Conservation (phyloP, 2,329 filamentous ascomycete genomes). For the Dissoconium aciculare region DNA sequence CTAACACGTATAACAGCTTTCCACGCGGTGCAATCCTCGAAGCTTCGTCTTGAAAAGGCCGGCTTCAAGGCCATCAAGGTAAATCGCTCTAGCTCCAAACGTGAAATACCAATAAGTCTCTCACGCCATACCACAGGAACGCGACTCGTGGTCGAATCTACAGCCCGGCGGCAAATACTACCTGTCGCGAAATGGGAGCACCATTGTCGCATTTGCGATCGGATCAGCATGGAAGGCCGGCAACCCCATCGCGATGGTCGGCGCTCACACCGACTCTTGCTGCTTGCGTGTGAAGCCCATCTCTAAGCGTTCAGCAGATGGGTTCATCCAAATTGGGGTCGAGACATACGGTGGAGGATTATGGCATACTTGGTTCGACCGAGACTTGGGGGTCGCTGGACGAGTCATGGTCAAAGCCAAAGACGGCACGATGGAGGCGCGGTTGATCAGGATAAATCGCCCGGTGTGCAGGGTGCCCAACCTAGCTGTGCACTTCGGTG, state of each 20-base stretch:
- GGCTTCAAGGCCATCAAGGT: conserved; percentile 76
- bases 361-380: conserved; percentile 97
- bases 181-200: conserved; percentile 82
- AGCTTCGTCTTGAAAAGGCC: conserved; percentile 59
- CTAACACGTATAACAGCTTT: conserved; percentile 67
- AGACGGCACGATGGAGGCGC: conserved; percentile 62
- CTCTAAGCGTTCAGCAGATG: conserved; percentile 71
- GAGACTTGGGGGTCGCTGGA: conserved; percentile 80
- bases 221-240: conserved; percentile 83
- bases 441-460: conserved; percentile 76
- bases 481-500: conserved; percentile 83
- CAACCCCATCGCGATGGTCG: conserved; percentile 81
- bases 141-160: conserved; percentile 72
- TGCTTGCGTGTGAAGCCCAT: conserved; percentile 87
- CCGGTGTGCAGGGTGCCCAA: conserved; percentile 87
- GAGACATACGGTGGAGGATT: conserved; percentile 94
- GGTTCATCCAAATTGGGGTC: conserved; percentile 86
- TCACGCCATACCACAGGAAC: conserved; percentile 42
- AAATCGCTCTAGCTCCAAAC: conserved; percentile 5
- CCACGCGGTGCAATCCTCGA: conserved; percentile 74
- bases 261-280: conserved; percentile 90
- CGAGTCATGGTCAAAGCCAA: conserved; percentile 61
- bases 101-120: conserved; percentile 1
- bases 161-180: conserved; percentile 89
- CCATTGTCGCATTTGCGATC: conserved; percentile 83